phyloP scores from a whole-genome alignment of 345 rosid species.

The Hibiscus mutabilis region DNA sequence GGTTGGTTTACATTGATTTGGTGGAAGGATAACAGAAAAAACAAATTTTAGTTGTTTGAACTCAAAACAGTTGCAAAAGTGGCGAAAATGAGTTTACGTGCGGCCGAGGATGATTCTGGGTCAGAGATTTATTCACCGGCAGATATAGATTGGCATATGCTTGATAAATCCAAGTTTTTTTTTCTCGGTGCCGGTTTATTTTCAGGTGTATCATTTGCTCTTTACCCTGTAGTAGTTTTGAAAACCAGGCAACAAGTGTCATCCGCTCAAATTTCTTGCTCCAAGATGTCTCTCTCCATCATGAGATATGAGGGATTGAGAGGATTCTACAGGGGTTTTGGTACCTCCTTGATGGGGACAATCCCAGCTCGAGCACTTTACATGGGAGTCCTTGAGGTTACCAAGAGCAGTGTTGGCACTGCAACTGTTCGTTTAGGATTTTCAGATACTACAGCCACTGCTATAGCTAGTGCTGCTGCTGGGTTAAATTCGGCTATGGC shows the following conservation, averaged over 20 bases:
- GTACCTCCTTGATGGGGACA: slow-evolving; percentile 84
- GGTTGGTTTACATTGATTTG: neutral
- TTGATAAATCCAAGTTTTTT: slow-evolving; percentile 89
- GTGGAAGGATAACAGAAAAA: slow-evolving; percentile 4
- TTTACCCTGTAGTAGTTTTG: slow-evolving; percentile 72
- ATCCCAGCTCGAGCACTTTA: slow-evolving; percentile 89
- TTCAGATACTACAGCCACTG: slow-evolving; percentile 56
- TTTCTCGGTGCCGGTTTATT: slow-evolving; percentile 76
- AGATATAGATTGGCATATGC: slow-evolving; percentile 94
- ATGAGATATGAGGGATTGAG: slow-evolving; percentile 61
- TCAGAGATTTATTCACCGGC: slow-evolving; percentile 73
- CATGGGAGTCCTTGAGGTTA: slow-evolving; percentile 85
- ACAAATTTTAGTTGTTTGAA: slow-evolving; percentile 10
- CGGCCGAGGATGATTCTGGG: slow-evolving; percentile 73
- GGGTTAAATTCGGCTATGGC: slow-evolving; percentile 88
- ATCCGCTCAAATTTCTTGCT: slow-evolving; percentile 43
- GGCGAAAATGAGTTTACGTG: slow-evolving; percentile 76
- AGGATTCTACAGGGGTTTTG: slow-evolving; percentile 83
- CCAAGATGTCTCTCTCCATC: slow-evolving; percentile 54
- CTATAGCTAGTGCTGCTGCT: slow-evolving; percentile 73
- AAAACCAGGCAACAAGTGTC: slow-evolving; percentile 88
- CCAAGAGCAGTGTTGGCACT: slow-evolving; percentile 70
- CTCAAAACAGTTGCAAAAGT: slow-evolving; percentile 22
- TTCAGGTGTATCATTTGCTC: slow-evolving; percentile 85
- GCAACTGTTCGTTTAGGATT: slow-evolving; percentile 72